These are phyloP conservation scores for Cryptococcus neoformans DNA, from an alignment of 1,284 basidiomycete genomes.

Conservation along the genomic window DNA sequence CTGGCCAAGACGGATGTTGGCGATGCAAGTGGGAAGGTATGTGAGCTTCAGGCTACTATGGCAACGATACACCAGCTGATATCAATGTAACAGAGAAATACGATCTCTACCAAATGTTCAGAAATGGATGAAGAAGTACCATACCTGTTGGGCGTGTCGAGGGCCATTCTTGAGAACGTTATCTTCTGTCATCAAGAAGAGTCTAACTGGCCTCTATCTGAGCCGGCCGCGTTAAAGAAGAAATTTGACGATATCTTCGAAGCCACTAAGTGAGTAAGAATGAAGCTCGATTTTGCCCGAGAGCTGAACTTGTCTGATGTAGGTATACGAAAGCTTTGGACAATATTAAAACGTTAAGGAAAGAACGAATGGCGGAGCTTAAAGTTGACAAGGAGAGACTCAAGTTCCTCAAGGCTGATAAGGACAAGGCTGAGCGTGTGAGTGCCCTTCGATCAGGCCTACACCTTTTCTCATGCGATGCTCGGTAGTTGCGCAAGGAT, in stretches of 20 bases:
- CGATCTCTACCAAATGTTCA: conserved; percentile 92
- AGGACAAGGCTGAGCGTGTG: conserved; percentile 73
- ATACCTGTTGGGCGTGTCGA: conserved; percentile 88
- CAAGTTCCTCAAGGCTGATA: conserved; percentile 75
- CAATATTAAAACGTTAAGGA: conserved; percentile 82
- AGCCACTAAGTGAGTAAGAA: conserved; percentile 71
- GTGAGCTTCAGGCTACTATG: conserved; percentile 3
- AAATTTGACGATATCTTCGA: conserved; percentile 99
- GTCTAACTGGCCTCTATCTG: conserved; percentile 95
- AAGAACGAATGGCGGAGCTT: conserved; percentile 84
- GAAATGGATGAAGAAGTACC: conserved; percentile 96
- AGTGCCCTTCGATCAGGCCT: background rate
- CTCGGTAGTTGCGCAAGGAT: conserved; percentile 36
- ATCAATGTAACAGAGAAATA: conserved; percentile 60
- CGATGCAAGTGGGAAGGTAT: conserved; percentile 69
- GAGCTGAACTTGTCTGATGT: background rate
- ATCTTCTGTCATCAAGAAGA: conserved; percentile 99
- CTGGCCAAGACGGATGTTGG: conserved; percentile 69
- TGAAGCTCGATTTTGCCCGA: background rate
- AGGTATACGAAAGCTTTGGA: conserved; percentile 97
- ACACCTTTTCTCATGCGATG: background rate
- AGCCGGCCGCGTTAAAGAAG: conserved; percentile 89
- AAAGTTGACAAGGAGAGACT: conserved; percentile 68
- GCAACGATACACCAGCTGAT: background rate
- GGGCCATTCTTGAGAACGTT: conserved; percentile 95